Percentiles rank a stretch among this genome's conserved stretches.
Evolutionary conservation across 805 yeast species (phyloP).

Genomic region (Zygotorulaspora danielsina): DNA sequence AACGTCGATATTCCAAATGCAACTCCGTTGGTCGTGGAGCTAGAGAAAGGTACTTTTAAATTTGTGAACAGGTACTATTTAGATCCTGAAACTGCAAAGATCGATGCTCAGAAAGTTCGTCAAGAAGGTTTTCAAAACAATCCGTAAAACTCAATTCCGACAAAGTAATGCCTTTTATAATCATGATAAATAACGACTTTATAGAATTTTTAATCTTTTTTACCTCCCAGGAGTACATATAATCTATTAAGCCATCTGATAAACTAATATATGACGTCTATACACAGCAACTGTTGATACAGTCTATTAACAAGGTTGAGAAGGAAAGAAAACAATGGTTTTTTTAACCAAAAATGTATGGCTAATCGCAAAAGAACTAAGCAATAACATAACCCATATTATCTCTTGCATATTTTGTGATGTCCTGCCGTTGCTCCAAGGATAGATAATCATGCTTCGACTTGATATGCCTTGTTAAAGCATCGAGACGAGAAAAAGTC

Average conservation of each 20-base stretch:
- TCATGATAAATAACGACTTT: slow-evolving; percentile 1
- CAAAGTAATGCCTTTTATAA: neutral
- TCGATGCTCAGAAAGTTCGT: slow-evolving; percentile 75
- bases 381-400: slow-evolving; percentile 56
- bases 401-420: slow-evolving; percentile 71
- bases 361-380: too few relatives aligned
- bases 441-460: slow-evolving; percentile 67
- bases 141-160: slow-evolving; percentile 15
- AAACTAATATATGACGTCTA: neutral
- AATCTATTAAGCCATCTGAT: too few relatives aligned
- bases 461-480: slow-evolving; percentile 86
- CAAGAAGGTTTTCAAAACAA: slow-evolving; percentile 57
- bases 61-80: slow-evolving; percentile 57
- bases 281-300: neutral
- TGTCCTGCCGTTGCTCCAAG: slow-evolving; percentile 59
- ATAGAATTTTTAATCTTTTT: neutral
- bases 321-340: neutral
- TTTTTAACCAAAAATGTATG: too few relatives aligned
- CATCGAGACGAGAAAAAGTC: slow-evolving; percentile 91
- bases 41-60: slow-evolving; percentile 45
- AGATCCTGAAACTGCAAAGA: slow-evolving; percentile 75
- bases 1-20: slow-evolving; percentile 79
- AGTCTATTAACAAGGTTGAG: neutral
- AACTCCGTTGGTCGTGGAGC: slow-evolving; percentile 67
- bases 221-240: too few relatives aligned